Conservation (phyloP, 208 protist species). For the Leishmania guyanensis region DNA sequence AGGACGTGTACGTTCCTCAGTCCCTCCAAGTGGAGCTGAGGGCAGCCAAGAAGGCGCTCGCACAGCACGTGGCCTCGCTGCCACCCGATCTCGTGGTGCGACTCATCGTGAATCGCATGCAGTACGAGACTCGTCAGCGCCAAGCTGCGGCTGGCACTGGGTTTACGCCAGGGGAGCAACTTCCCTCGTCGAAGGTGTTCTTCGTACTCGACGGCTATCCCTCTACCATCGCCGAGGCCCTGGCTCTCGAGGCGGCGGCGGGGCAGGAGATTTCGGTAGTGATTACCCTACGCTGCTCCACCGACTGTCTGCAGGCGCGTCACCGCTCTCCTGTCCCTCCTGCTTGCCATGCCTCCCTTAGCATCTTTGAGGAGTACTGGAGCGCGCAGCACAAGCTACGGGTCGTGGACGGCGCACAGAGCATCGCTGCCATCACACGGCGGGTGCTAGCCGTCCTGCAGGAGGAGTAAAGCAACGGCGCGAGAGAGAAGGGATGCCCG, state of each 20-base stretch:
- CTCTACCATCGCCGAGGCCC: conserved; percentile 40
- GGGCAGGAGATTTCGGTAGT: conserved; percentile 22
- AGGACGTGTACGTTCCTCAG: conserved; percentile 18
- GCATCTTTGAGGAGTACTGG: conserved; percentile 40
- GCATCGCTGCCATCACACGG: conserved; percentile 14
- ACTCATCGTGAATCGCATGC: conserved; percentile 35
- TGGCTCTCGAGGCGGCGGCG: conserved; percentile 38
- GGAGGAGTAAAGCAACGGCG: conserved; percentile 5
- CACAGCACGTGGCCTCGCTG: conserved; percentile 2
- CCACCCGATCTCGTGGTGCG: conserved; percentile 27
- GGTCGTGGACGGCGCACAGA: conserved; percentile 30
- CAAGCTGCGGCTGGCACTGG: neutral
- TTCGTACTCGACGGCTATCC: conserved; percentile 50
- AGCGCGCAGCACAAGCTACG: conserved; percentile 35
- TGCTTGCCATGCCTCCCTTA: conserved; percentile 2
- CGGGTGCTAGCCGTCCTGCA: conserved; percentile 30
- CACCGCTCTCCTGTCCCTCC: neutral
- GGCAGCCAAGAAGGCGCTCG: conserved; percentile 5
- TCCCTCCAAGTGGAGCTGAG: conserved; percentile 30
- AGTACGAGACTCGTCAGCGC: conserved; percentile 16
- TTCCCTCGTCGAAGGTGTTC: neutral
- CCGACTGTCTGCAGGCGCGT: conserved; percentile 3
- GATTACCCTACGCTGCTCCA: conserved; percentile 28
- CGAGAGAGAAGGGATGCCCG: neutral
- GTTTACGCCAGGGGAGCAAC: neutral